Evolutionary conservation across 768 basidiomycete species (phyloP).

Genomic region (Tylopilus cervinicoccineus): DNA sequence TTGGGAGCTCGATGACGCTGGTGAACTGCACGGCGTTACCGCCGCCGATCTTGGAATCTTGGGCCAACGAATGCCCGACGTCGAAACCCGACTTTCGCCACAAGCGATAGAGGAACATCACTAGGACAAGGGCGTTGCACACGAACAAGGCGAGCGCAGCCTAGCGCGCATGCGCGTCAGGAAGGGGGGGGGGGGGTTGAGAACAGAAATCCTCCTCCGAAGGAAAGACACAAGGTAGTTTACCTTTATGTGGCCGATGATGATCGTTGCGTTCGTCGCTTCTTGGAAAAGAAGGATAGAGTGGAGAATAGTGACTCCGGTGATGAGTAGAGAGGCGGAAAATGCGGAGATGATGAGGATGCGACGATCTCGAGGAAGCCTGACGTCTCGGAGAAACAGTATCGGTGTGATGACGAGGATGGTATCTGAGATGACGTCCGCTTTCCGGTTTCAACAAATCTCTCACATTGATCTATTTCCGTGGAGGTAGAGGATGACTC

Average conservation of each 20-base stretch:
- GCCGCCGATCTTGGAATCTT: not conserved
- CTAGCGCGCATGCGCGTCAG: slow-evolving; percentile 3
- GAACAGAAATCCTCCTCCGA: not conserved
- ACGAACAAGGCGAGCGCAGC: slow-evolving; percentile 19
- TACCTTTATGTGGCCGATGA: slow-evolving; percentile 26
- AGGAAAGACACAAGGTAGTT: not conserved
- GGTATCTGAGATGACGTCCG: slow-evolving; percentile 21
- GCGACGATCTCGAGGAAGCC: slow-evolving; percentile 15
- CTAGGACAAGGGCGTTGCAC: slow-evolving; percentile 20
- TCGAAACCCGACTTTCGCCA: not conserved
- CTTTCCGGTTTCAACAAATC: slow-evolving; percentile 7
- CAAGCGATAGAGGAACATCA: slow-evolving; percentile 17
- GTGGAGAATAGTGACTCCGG: slow-evolving; percentile 19
- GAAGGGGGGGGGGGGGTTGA: no score
- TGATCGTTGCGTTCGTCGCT: not conserved
- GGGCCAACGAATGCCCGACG: not conserved
- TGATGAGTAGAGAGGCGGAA: slow-evolving; percentile 22
- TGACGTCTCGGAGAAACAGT: slow-evolving; percentile 14
- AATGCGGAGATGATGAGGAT: slow-evolving; percentile 20
- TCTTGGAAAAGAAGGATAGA: slow-evolving; percentile 19
- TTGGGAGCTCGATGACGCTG: slow-evolving; percentile 16
- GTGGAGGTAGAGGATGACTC: not conserved
- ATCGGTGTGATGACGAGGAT: slow-evolving; percentile 16
- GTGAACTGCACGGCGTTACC: slow-evolving; percentile 9
- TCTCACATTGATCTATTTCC: not conserved